These are phyloP conservation scores for Helminthosporium solani DNA, from an alignment of 2,329 filamentous ascomycete genomes.

Conservation along the genomic window DNA sequence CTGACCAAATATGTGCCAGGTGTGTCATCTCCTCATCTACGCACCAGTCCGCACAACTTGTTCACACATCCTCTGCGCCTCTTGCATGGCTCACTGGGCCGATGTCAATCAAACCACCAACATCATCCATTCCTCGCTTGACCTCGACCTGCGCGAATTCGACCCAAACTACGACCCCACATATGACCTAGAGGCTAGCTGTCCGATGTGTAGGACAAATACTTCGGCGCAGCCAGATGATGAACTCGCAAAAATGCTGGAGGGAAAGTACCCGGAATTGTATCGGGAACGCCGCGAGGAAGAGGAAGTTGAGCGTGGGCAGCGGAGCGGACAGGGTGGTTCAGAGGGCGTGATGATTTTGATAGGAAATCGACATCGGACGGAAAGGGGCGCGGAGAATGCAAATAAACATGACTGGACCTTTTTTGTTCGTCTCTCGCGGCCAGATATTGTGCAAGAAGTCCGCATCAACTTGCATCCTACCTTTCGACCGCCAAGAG, in stretches of 20 bases:
- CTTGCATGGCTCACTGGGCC: slow-evolving; percentile 51
- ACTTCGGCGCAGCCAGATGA: slow-evolving; percentile 39
- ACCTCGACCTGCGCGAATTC: slow-evolving; percentile 44
- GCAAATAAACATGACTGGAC: slow-evolving; percentile 48
- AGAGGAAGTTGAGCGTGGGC: slow-evolving; percentile 30
- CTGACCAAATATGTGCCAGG: no score
- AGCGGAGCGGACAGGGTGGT: slow-evolving; percentile 21
- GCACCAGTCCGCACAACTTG: slow-evolving; percentile 47
- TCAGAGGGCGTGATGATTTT: slow-evolving; percentile 47
- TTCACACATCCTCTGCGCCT: slow-evolving; percentile 47
- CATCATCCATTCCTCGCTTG: slow-evolving; percentile 41
- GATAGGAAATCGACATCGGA: slow-evolving; percentile 47
- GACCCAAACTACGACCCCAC: slow-evolving; percentile 33
- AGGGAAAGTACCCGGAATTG: slow-evolving; percentile 37
- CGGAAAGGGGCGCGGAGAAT: slow-evolving; percentile 22
- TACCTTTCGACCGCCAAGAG: slow-evolving; percentile 43
- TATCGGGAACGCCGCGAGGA: slow-evolving; percentile 42
- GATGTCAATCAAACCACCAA: slow-evolving; percentile 40
- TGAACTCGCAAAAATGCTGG: slow-evolving; percentile 27
- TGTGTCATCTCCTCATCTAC: slow-evolving; percentile 48
- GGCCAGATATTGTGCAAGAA: slow-evolving; percentile 48
- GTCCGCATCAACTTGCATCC: slow-evolving; percentile 47
- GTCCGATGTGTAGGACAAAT: slow-evolving; percentile 49
- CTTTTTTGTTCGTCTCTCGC: slow-evolving; percentile 48
- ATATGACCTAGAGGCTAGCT: slow-evolving; percentile 43